phyloP scores from a whole-genome alignment of 768 basidiomycete species.

The Rhizopogon roseolus region DNA sequence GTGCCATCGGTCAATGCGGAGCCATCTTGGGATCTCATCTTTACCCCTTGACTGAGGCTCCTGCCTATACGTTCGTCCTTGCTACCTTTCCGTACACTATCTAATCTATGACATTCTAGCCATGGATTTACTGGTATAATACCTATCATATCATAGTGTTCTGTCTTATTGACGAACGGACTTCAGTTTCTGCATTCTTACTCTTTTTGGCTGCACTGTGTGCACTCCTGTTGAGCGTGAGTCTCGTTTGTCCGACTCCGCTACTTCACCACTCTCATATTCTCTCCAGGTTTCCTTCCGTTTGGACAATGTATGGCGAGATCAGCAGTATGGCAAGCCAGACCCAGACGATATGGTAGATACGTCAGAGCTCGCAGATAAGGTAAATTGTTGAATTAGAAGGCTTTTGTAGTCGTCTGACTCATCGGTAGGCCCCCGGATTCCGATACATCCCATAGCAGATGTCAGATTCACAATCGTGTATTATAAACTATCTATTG shows the following conservation, averaged over 20 bases:
- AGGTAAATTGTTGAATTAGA: conserved; percentile 31
- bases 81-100: background rate
- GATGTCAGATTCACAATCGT: no score
- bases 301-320: conserved; percentile 52
- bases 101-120: background rate
- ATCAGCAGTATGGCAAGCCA: conserved; percentile 48
- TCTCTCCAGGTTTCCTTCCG: conserved; percentile 53
- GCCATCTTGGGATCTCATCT: conserved; percentile 37
- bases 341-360: conserved; percentile 46
- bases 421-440: conserved; percentile 40
- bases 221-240: background rate
- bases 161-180: background rate
- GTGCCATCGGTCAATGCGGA: conserved; percentile 38
- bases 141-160: background rate
- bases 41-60: conserved; percentile 36
- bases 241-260: background rate
- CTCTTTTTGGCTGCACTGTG: background rate
- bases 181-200: background rate
- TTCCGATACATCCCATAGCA: conserved; percentile 50
- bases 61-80: conserved; percentile 29
- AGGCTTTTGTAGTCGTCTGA: background rate
- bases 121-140: background rate
- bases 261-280: background rate
- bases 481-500: no score
- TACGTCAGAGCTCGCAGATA: conserved; percentile 61